Percentiles rank a stretch among this genome's conserved stretches.
phyloP scores from a whole-genome alignment of 2,329 filamentous ascomycete species.

The Diaporthe sp. region DNA sequence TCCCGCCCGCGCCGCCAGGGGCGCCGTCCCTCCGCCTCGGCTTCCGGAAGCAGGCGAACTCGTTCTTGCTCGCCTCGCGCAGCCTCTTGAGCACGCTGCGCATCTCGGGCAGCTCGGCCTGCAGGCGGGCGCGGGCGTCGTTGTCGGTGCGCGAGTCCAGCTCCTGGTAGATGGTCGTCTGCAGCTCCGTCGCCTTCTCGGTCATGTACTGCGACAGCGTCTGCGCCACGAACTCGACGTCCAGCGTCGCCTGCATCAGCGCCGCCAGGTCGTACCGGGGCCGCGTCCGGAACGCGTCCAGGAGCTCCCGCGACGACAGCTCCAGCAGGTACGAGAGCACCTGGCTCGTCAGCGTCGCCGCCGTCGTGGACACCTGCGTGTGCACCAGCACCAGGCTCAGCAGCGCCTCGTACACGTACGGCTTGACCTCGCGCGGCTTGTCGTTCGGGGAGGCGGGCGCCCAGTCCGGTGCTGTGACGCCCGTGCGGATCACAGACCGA shows the following conservation, averaged over 20 bases:
- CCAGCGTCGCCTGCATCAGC: constrained; percentile 96
- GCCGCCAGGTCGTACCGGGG: constrained; percentile 80
- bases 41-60: constrained; percentile 89
- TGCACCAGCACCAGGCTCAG: constrained; percentile 91
- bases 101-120: constrained; percentile 92
- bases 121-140: constrained; percentile 81
- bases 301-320: constrained; percentile 82
- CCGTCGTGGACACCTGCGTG: constrained; percentile 86
- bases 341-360: constrained; percentile 80
- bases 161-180: constrained; percentile 92
- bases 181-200: constrained; percentile 82
- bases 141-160: constrained; percentile 91
- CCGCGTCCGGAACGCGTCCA: constrained; percentile 80
- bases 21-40: constrained; percentile 52
- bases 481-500: constrained; percentile 76
- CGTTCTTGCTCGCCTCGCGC: constrained; percentile 83
- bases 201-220: constrained; percentile 92
- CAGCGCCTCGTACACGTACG: constrained; percentile 91
- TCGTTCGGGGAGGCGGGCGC: constrained; percentile 64
- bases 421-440: constrained; percentile 80
- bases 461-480: constrained; percentile 81
- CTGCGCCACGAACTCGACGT: constrained; percentile 97
- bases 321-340: constrained; percentile 91
- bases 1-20: constrained; percentile 29
- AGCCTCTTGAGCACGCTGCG: constrained; percentile 86